These are phyloP conservation scores for Fistulinella prunicolor DNA, from an alignment of 768 basidiomycete genomes.

Conservation along the genomic window DNA sequence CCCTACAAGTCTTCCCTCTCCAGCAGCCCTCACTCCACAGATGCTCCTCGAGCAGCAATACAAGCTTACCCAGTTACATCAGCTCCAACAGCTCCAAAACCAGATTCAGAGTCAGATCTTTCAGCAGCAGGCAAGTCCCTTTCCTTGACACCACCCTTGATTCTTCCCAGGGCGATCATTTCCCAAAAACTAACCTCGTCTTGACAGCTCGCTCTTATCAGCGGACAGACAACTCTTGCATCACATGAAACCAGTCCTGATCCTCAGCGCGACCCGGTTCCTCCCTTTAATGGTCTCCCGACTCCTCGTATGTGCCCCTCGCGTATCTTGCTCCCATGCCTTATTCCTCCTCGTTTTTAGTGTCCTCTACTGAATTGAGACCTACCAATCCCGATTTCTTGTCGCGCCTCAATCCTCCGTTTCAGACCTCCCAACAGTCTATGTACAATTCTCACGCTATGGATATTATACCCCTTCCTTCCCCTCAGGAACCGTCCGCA, in stretches of 20 bases:
- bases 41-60: constrained; percentile 72
- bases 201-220: constrained; percentile 66
- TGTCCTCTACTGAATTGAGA: constrained; percentile 63
- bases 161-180: constrained; percentile 5
- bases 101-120: constrained; percentile 87
- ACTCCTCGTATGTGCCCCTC: constrained; percentile 57
- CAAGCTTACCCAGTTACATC: constrained; percentile 73
- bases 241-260: constrained; percentile 35
- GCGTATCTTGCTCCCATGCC: constrained; percentile 6
- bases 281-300: constrained; percentile 51
- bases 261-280: constrained; percentile 34
- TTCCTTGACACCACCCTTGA: constrained; percentile 2
- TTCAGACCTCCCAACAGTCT: constrained; percentile 29
- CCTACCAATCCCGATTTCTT: constrained; percentile 57
- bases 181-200: constrained; percentile 10
- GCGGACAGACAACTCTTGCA: constrained; percentile 39
- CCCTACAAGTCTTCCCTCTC: constrained; percentile 12
- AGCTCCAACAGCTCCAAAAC: constrained; percentile 74
- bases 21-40: constrained; percentile 39
- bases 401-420: constrained; percentile 58
- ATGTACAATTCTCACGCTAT: constrained; percentile 25
- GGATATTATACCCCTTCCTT: constrained; percentile 26
- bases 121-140: constrained; percentile 73
- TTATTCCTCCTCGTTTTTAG: constrained; percentile 34
- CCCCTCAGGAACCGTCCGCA: constrained; percentile 30